Base-by-base conservation (phyloP, 2,329 filamentous ascomycete genomes). In the Juglanconis oblonga region DNA sequence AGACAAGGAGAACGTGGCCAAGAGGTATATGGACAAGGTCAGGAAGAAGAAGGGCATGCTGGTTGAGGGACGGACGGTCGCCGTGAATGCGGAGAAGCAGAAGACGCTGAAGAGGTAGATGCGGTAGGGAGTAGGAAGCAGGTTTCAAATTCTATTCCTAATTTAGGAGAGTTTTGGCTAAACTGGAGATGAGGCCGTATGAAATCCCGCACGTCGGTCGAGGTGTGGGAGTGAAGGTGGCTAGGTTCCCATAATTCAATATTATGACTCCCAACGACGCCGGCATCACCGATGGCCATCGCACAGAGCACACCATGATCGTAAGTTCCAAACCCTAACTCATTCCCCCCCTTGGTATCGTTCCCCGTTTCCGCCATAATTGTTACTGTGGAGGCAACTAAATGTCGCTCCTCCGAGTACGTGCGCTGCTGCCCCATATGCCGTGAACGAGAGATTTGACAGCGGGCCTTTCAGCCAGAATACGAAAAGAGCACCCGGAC, bases 1-100 rank as follows among this genome's bases (percentile, higher is more conserved):
- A 4, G 95, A 99, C 76, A 85, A 86, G 70, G 95, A 98, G 81
- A 98, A 97, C 76, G 91, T 98, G 54, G 95, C 95, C 31, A 97
- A 96, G 84, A 79, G 90, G 71, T 98, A 98, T 79, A 93, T 99
- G 84, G 95, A 99, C 77, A 80, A 84, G 42, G 94, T 99, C 45
- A 81, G 95, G 70, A 83, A 81, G 71, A 83, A 92, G 74, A 99
- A 99, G 84, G 95, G 95, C 0, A 70, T 99, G 74, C 76, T 96
- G 67, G 88, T 99, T 3, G 87, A 88, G 77, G 90, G 90, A 1
- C 85, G 88, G 66, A 82, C 89, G 67, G 83, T 91, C 66, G 88
- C 92, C 45, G 88, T 87, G 63, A 91, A 95, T 79, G 95, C 92
- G 1, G 93, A 97, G 84, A 99, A 99, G 84, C 94, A 88, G 73